phyloP scores from a whole-genome alignment of 306 rosid genomes.

The Alnus glutinosa region DNA sequence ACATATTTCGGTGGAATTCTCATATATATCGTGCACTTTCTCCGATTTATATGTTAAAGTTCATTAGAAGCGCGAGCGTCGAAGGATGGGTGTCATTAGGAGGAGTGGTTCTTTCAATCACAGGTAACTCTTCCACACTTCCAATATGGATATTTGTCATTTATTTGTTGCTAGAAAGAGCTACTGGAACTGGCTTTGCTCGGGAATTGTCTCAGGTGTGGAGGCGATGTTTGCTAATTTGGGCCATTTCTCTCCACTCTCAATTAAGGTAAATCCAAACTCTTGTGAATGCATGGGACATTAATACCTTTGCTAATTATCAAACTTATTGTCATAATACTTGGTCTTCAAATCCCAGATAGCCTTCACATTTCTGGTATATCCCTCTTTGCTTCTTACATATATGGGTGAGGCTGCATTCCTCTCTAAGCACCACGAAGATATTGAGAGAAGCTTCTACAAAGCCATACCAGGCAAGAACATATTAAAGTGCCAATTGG shows the following conservation, averaged over 20 bases:
- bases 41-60: conserved; percentile 62
- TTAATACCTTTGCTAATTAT: neutral
- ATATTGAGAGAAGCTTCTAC: conserved; percentile 71
- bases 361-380: conserved; percentile 70
- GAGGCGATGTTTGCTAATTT: conserved; percentile 87
- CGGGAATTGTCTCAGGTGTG: conserved; percentile 60
- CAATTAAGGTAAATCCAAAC: conserved; percentile 64
- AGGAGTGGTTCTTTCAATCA: conserved; percentile 66
- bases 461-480: conserved; percentile 70
- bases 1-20: conserved; percentile 67
- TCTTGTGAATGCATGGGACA: conserved; percentile 1
- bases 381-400: conserved; percentile 66
- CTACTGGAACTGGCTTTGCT: conserved; percentile 28
- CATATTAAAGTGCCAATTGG: conserved; percentile 14
- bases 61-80: conserved; percentile 47
- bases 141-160: conserved; percentile 15
- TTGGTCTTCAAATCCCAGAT: conserved; percentile 49
- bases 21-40: conserved; percentile 54
- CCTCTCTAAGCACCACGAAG: conserved; percentile 69
- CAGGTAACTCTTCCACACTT: conserved; percentile 50
- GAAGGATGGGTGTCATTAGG: conserved; percentile 74
- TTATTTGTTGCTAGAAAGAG: conserved; percentile 26
- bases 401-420: conserved; percentile 89
- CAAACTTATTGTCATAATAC: neutral
- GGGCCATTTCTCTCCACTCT: conserved; percentile 84